Evolutionary conservation across 306 rosid genomes (phyloP).

Genomic region (Trifolium repens): DNA sequence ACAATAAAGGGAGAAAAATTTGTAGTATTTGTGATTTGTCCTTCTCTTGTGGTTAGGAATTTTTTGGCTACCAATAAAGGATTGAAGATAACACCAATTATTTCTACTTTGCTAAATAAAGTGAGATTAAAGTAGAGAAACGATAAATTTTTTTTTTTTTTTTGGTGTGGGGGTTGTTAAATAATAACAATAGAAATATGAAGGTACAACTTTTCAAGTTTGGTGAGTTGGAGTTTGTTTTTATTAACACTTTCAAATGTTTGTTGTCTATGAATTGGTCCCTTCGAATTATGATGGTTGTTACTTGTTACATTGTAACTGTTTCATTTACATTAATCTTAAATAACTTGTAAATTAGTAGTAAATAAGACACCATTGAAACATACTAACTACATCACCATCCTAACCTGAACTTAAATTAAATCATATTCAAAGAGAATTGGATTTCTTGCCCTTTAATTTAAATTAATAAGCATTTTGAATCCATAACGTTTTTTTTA

Average conservation of each 20-base stretch:
- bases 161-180: conserved; percentile 16
- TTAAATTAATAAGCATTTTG: no score
- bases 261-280: conserved; percentile 28
- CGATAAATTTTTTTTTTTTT: conserved; percentile 46
- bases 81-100: conserved; percentile 29
- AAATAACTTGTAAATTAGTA: not conserved
- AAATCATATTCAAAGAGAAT: not conserved
- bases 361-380: not conserved
- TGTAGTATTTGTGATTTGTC: not conserved
- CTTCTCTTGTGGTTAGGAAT: conserved; percentile 15
- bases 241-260: conserved; percentile 22
- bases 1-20: not conserved
- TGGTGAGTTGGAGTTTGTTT: conserved; percentile 45
- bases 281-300: conserved; percentile 10
- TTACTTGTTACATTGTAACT: not conserved
- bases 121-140: conserved; percentile 40
- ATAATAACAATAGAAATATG: conserved; percentile 32
- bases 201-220: conserved; percentile 11
- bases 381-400: not conserved
- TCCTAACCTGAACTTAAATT: not conserved
- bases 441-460: not conserved
- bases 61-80: conserved; percentile 50
- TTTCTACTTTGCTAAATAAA: conserved; percentile 44
- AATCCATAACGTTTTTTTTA: no score
- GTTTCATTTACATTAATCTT: not conserved